Base-by-base conservation (phyloP, 495 filamentous ascomycete genomes). In the Podospora sp. region DNA sequence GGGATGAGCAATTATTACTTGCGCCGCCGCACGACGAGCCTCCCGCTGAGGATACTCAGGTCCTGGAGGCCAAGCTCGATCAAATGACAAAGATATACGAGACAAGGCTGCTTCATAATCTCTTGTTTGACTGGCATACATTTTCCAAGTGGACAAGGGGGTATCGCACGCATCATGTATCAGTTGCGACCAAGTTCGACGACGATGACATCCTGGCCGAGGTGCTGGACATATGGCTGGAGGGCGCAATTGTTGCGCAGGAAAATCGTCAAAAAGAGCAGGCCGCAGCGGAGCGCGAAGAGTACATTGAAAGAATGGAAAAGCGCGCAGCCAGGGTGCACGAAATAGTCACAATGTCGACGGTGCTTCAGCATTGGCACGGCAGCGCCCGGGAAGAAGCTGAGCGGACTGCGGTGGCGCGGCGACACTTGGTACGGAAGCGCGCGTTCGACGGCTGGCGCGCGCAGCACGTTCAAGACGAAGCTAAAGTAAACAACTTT, bases 381-480 rank as follows among this genome's bases (percentile, higher is more conserved):
- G 68, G 60, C n/a, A 50, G 27, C 1, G 72, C 76, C 0, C 52
- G 51, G 2, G 73, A 78, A 0, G 74, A 78, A 55, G 52, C 63
- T 46, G 73, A 83, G 35, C 81, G 83, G 22, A 89, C 88, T 0
- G 85, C 83, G 11, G 80, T 83, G 33, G 91, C 90, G 21, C 84
- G 90, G 53, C 77, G 84, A 65, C 90, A 91, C 76, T 81, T 94
- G n/a, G 77, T 94, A 14, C 78, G 88, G 68, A 84, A 87, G 52
- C 89, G 88, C 46, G 91, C 89, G 65, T 95, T 95, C 73, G 87
- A 89, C 67, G 87, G 87, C 6, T 95, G 92, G 92, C 84, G 86
- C 18, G 87, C 89, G 59, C 88, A 93, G 62, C 93, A 91, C 14
- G 83, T 85, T 11, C 85, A 90, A 58, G 91, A 93, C 71, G 88